A percentile compares a stretch with the other conserved stretches of the same genome.
phyloP scores from a whole-genome alignment of 2,329 filamentous ascomycete species.

The Fusarium graminum region DNA sequence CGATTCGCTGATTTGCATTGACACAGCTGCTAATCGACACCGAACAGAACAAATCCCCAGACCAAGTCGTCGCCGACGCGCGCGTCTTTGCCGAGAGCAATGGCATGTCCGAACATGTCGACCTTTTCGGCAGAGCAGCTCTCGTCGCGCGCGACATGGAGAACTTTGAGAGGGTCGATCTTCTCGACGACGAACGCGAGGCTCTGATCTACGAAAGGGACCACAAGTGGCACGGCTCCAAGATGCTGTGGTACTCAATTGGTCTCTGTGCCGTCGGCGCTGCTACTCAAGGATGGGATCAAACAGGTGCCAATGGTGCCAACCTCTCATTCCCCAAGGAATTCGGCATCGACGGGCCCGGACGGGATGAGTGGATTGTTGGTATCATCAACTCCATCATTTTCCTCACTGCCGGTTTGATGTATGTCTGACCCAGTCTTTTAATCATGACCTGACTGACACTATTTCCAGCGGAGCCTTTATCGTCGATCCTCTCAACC shows the following conservation, averaged over 20 bases:
- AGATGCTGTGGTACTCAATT: constrained; percentile 74
- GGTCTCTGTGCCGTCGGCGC: constrained; percentile 75
- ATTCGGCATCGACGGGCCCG: constrained; percentile 55
- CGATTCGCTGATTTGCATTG: rapidly evolving
- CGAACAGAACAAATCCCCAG: constrained; percentile 1
- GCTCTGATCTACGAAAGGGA: constrained; percentile 70
- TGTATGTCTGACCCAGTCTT: background rate
- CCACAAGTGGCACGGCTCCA: constrained; percentile 76
- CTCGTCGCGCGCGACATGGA: constrained; percentile 25
- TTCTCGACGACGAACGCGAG: constrained; percentile 47
- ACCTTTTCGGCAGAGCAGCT: constrained; percentile 25
- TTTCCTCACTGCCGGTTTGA: constrained; percentile 52
- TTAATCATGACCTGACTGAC: background rate
- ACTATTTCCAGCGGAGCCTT: constrained; percentile 35
- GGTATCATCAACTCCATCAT: constrained; percentile 70
- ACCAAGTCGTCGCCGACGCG: constrained; percentile 16
- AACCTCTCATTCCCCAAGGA: constrained; percentile 69
- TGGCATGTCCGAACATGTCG: constrained; percentile 33
- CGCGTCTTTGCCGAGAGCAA: constrained; percentile 16
- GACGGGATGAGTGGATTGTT: constrained; percentile 62
- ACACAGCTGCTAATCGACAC: rapidly evolving
- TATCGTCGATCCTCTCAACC: constrained; percentile 71
- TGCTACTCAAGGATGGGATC: constrained; percentile 75
- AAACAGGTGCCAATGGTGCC: constrained; percentile 72
- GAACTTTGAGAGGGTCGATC: constrained; percentile 8